Base-by-base conservation (phyloP, 2,329 filamentous ascomycete genomes). In the Cladosporium sp. region DNA sequence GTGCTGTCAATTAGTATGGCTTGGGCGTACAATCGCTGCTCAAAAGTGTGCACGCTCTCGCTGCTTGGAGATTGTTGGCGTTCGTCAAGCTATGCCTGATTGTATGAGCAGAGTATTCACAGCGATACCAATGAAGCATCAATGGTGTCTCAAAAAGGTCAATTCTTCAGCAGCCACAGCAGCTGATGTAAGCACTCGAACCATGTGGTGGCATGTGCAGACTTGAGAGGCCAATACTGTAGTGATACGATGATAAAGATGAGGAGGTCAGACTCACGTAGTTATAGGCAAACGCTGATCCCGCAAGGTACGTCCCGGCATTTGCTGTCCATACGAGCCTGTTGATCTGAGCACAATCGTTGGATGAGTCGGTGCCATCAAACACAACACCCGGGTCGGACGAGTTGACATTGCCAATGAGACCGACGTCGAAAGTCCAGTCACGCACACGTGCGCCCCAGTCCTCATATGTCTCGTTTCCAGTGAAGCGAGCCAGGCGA, bases 381-480 rank as follows among this genome's bases (percentile, higher is more conserved):
- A 75, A 83, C n/a, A 89, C 77, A 61, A 32, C 32, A 9, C 48
- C 56, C 7, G 36, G 28, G 3, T 2, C 4, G 3, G 39, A 8
- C 17, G 42, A 25, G 25, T 36, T 48, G 15, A n/a, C 28, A 1
- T 51, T 37, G 3, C 45, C 58, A 24, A 90, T 78, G 59, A 90
- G 75, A 13, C 82, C 81, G 4, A 84, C 71, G 1, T 74, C 70
- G 45, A 72, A 69, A 1, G 80, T 80, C 87, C 87, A 90, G 65
- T 89, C 80, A 74, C 80, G 89, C n/a, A 84, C 75, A 66, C 82
- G 84, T 45, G 78, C 71, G 1, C 87, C 86, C 87, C 87, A 90
- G 17, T 87, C 80, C 13, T 76, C 61, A 65, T 89, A 89, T 0
- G 82, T 87, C 50, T 60, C 28, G 61, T 75, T 74, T 25, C 71